Conservation (phyloP, 2,329 filamentous ascomycete species). For the Tolypocladium tropicale region DNA sequence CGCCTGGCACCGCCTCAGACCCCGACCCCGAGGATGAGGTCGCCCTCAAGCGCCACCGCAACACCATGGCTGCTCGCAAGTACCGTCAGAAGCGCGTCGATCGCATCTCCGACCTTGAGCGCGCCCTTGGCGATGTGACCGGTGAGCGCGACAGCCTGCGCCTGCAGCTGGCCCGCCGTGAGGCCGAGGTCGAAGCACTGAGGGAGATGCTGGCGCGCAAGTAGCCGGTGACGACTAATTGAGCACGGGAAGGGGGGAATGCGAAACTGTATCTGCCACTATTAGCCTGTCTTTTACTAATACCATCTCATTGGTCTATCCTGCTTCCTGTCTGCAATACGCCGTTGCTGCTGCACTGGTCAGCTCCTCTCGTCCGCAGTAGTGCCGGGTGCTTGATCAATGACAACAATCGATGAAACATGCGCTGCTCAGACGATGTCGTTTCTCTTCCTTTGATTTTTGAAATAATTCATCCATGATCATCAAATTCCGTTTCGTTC, state of each 20-base stretch:
- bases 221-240: constrained; percentile 10
- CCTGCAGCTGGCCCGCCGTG: constrained; percentile 50
- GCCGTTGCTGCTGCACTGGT: background rate
- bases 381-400: background rate
- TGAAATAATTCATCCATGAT: background rate
- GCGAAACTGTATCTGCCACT: background rate
- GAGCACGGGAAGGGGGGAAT: background rate
- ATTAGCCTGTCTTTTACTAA: background rate
- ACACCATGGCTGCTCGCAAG: constrained; percentile 61
- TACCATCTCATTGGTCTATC: background rate
- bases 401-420: background rate
- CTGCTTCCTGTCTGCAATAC: background rate
- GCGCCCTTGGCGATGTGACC: constrained; percentile 45
- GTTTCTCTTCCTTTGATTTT: constrained; percentile 7
- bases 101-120: constrained; percentile 52
- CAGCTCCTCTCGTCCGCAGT: background rate
- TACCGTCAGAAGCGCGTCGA: constrained; percentile 64
- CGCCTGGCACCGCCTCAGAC: constrained; percentile 1
- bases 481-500: constrained; percentile 16
- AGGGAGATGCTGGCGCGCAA: constrained; percentile 34
- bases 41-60: constrained; percentile 50
- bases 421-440: constrained; percentile 18
- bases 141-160: constrained; percentile 54
- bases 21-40: constrained; percentile 15
- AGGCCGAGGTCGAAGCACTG: constrained; percentile 54